Base-by-base conservation (phyloP, 73 alveolate species). In the Paraurostyla sp. region DNA sequence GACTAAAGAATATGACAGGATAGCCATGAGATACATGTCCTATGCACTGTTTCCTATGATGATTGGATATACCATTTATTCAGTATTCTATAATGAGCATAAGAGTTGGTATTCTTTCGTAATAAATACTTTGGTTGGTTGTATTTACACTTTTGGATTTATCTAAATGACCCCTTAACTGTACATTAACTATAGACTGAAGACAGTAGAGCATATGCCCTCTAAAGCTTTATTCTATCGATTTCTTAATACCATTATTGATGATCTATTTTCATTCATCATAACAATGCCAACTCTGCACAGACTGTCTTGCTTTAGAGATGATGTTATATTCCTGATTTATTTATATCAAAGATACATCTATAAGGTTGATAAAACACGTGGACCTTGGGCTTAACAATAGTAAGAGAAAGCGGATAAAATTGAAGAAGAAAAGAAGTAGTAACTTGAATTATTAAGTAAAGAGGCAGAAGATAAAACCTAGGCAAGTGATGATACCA, bases 151-250 rank as follows among this genome's bases (percentile, higher is more conserved):
- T 30, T 96, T 95, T 80, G 99, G 99, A 32, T 98, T 98, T 80
- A 96, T 98, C 62, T 85, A 89, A 84, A 97, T 98, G 99, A 98
- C 99, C 23, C 99, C 99, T 25, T 97, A 98, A 90, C 92, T 98
- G 51, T 98, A 95, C 92, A 97, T 98, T 75, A 98, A 98, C 93
- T 98, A 98, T 82, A 95, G 98, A 93, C 94, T 98, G 76, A 93
- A 98, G 87, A 92, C 99, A 0, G 99, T 98, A n/a, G 99, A 98
- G 81, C 99, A 98, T 89, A 92, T 98, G 86, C 99, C 99, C 23
- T 96, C 99, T 98, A 95, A 96, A 89, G 97, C 99, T 6, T 92
- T 98, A 93, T 96, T 96, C 80, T 98, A 98, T 93, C 91, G 97
- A 85, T 97, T 98, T 83, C 89, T 98, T 92, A 98, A 96, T 83